These are phyloP conservation scores for Podila epicladia DNA, from an alignment of 192 early-diverging fungal genomes.

Conservation along the genomic window DNA sequence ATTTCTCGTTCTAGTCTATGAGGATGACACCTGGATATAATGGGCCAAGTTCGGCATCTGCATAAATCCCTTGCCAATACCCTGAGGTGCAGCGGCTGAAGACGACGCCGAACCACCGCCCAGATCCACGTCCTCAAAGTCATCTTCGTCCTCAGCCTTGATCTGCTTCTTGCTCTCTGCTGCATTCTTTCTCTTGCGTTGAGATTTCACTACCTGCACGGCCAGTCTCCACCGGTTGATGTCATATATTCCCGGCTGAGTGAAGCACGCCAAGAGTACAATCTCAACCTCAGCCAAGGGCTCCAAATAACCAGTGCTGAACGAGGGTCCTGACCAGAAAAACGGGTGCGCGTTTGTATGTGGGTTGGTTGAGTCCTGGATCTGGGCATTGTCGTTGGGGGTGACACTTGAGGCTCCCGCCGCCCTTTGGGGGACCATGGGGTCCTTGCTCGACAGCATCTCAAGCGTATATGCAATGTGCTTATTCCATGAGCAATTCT, in stretches of 20 bases:
- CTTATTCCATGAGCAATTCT: conserved; percentile 81
- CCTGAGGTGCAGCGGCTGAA: conserved; percentile 5
- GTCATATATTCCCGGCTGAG: conserved; percentile 73
- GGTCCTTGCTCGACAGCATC: conserved; percentile 53
- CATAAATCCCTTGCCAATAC: conserved; percentile 44
- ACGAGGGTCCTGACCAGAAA: conserved; percentile 77
- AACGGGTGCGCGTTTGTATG: conserved; percentile 38
- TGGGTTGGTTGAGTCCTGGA: conserved; percentile 25
- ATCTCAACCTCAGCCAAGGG: conserved; percentile 61
- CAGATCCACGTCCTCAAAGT: conserved; percentile 1
- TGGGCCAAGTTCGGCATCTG: conserved; percentile 50
- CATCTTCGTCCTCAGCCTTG: neutral
- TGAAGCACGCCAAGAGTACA: conserved; percentile 64
- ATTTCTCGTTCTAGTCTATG: neutral
- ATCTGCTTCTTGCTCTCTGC: neutral
- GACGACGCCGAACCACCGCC: neutral
- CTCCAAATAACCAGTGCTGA: conserved; percentile 62
- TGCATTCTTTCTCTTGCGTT: conserved; percentile 9
- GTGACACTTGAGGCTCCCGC: neutral
- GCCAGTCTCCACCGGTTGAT: conserved; percentile 79
- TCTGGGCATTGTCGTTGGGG: neutral
- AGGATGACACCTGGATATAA: conserved; percentile 30
- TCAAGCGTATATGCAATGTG: conserved; percentile 66
- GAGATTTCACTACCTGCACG: conserved; percentile 52
- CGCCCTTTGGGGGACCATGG: conserved; percentile 26